Conservation (phyloP, 2,329 filamentous ascomycete genomes). For the Curvularia sp. region DNA sequence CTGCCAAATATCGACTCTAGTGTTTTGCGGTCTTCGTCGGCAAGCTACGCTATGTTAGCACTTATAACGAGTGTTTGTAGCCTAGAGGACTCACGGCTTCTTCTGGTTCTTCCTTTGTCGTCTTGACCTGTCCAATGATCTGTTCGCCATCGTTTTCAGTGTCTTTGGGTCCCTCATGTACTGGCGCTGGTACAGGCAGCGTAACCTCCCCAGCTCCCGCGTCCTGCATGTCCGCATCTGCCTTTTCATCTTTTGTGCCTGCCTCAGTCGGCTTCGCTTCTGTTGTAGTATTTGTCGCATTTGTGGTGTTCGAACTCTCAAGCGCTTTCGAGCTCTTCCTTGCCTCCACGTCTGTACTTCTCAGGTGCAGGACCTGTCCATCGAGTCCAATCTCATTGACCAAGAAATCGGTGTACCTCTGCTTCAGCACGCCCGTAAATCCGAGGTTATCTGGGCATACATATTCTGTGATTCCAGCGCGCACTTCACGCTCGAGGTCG, state of each 20-base stretch:
- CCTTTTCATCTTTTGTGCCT: constrained; percentile 35
- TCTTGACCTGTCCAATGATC: constrained; percentile 6
- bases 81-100: constrained; percentile 23
- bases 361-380: constrained; percentile 78
- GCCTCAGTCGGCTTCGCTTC: constrained; percentile 21
- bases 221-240: constrained; percentile 29
- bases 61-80: neutral
- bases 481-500: constrained; percentile 52
- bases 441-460: constrained; percentile 64
- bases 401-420: constrained; percentile 86
- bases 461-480: constrained; percentile 69
- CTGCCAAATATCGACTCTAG: constrained; percentile 61
- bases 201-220: constrained; percentile 24
- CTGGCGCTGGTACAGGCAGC: constrained; percentile 8
- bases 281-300: constrained; percentile 11
- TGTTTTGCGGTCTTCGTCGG: constrained; percentile 48
- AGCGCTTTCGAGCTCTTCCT: constrained; percentile 29
- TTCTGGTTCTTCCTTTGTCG: constrained; percentile 19
- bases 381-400: constrained; percentile 86
- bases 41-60: constrained; percentile 38
- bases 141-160: constrained; percentile 19
- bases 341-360: constrained; percentile 50
- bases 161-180: neutral
- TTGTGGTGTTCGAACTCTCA: constrained; percentile 19
- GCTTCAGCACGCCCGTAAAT: constrained; percentile 72